A percentile compares a stretch with the other conserved stretches of the same genome.
phyloP scores from a whole-genome alignment of 768 basidiomycete species.

The Terana coerulea region DNA sequence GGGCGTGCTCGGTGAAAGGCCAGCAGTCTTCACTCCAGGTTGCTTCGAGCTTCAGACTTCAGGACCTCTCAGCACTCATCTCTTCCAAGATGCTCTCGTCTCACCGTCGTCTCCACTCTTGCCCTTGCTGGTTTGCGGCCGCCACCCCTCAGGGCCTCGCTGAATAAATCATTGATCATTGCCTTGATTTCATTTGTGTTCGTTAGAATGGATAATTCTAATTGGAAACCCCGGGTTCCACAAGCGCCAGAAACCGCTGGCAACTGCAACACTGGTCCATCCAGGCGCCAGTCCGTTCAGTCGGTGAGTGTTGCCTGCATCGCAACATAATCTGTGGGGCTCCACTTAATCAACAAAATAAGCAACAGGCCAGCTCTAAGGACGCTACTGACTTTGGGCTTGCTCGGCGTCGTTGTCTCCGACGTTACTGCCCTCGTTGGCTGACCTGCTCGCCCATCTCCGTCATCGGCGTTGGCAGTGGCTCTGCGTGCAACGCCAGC shows the following conservation, averaged over 20 bases:
- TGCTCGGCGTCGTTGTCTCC: constrained; percentile 7
- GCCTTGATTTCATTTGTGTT: too few species aligned
- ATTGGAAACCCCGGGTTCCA: too few species aligned
- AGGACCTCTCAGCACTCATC: not conserved
- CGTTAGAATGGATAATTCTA: too few species aligned
- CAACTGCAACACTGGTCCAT: constrained; percentile 10
- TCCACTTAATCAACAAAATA: not conserved
- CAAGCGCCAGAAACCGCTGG: too few species aligned
- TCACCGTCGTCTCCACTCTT: constrained; percentile 1
- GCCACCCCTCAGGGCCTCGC: constrained; percentile 4
- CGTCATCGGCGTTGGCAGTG: constrained; percentile 7
- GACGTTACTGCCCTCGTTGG: constrained; percentile 7
- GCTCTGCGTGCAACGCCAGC: constrained; percentile 1
- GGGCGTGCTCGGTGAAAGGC: not conserved
- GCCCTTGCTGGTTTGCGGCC: constrained; percentile 10
- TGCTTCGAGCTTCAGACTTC: not conserved
- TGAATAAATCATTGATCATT: constrained; percentile 2
- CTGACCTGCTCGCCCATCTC: constrained; percentile 13
- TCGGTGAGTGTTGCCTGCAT: constrained; percentile 5
- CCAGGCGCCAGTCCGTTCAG: constrained; percentile 5
- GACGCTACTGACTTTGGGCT: not conserved
- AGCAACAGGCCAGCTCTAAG: not conserved
- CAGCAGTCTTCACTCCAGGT: not conserved
- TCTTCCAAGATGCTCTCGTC: constrained; percentile 15
- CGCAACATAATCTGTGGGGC: not conserved